These are phyloP conservation scores for Westerdykella aurantiaca DNA, from an alignment of 2,329 filamentous ascomycete species.

Conservation along the genomic window DNA sequence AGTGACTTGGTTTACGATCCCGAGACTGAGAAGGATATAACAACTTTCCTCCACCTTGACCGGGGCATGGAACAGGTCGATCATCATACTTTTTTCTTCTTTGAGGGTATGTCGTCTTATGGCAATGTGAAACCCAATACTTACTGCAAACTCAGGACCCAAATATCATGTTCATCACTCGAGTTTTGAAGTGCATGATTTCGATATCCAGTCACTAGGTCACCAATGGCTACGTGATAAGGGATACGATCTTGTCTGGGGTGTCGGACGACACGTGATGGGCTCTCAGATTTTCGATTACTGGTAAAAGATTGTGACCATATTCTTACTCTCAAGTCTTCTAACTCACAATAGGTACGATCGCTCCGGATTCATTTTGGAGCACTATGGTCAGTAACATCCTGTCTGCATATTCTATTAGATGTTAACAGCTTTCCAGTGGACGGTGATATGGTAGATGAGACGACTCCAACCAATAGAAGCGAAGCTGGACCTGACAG, in stretches of 20 bases:
- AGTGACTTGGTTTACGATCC: slow-evolving; percentile 31
- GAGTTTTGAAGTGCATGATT: slow-evolving; percentile 62
- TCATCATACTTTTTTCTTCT: slow-evolving; percentile 43
- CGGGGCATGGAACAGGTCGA: slow-evolving; percentile 21
- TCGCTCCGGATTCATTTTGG: no score
- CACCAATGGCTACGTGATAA: slow-evolving; percentile 58
- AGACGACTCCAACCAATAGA: no score
- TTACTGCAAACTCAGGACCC: slow-evolving; percentile 9
- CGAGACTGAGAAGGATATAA: slow-evolving; percentile 13
- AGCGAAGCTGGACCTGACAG: no score
- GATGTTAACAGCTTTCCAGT: no score
- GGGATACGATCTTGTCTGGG: slow-evolving; percentile 60
- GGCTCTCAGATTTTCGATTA: slow-evolving; percentile 67
- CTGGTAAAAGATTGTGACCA: slow-evolving; percentile 41
- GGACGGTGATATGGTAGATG: no score
- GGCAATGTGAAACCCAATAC: slow-evolving; percentile 3
- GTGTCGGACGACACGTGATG: slow-evolving; percentile 58
- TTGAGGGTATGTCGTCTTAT: slow-evolving; percentile 18
- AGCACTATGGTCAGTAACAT: no score
- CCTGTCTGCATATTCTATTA: no score
- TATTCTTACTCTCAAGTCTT: not conserved
- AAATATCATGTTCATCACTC: slow-evolving; percentile 52
- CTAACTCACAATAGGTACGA: not conserved
- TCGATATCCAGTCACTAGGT: slow-evolving; percentile 59
- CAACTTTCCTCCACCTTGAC: slow-evolving; percentile 48